phyloP scores from a whole-genome alignment of 257 asterid genomes.

The Solanum pinnatisectum region DNA sequence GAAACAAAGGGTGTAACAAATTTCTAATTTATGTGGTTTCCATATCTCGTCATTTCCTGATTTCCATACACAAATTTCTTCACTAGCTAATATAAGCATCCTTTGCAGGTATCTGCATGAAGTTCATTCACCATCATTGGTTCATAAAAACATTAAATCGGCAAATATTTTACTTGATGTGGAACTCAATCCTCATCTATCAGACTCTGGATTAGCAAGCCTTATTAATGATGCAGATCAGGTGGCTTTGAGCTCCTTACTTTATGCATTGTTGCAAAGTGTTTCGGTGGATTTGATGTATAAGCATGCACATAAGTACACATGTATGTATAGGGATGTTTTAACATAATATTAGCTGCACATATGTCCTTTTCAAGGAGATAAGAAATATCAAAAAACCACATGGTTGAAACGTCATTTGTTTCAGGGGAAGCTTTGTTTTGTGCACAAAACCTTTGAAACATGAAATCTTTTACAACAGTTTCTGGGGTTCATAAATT shows the following conservation, averaged over 20 bases:
- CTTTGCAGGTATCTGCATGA: conserved; percentile 84
- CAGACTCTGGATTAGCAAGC: conserved; percentile 80
- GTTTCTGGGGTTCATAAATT: not conserved
- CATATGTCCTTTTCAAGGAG: not conserved
- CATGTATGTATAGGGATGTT: not conserved
- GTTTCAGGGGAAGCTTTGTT: not conserved
- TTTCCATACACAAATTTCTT: not conserved
- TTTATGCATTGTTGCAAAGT: not conserved
- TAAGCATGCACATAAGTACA: not conserved
- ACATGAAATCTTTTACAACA: not conserved
- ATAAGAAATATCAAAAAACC: not conserved
- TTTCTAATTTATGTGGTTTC: not conserved
- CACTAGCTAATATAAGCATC: conserved; percentile 4
- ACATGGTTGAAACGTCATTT: not conserved
- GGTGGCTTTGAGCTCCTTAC: conserved; percentile 25
- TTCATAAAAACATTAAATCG: conserved; percentile 82
- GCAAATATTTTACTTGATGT: conserved; percentile 75
- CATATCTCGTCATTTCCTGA: not conserved
- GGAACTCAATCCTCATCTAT: conserved; percentile 95
- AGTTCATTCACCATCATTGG: conserved; percentile 82
- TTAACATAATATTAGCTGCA: not conserved
- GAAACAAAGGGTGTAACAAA: not conserved
- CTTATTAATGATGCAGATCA: conserved; percentile 69
- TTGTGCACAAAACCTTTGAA: not conserved
- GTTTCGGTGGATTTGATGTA: not conserved